Conservation (phyloP, 345 rosid genomes). For the Citrus australasica region DNA sequence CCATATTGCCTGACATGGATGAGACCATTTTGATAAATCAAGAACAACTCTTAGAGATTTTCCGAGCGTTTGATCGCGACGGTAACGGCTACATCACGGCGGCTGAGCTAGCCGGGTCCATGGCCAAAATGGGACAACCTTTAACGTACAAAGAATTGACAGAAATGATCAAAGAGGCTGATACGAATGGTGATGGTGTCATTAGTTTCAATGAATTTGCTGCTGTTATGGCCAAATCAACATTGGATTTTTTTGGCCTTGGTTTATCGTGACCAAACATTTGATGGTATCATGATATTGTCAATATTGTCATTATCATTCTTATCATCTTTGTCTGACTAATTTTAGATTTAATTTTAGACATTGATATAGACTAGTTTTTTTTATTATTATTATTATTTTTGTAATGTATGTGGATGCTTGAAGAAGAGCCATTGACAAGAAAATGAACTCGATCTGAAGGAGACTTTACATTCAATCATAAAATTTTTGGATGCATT, state of each 20-base stretch:
- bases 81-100: constrained; percentile 81
- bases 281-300: constrained; percentile 2
- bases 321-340: background rate
- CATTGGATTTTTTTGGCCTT: constrained; percentile 46
- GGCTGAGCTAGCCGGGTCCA: constrained; percentile 71
- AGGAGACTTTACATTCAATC: background rate
- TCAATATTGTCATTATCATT: background rate
- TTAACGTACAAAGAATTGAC: constrained; percentile 63
- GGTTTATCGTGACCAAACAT: constrained; percentile 17
- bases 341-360: constrained; percentile 2
- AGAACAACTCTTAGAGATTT: constrained; percentile 54
- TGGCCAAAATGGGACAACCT: constrained; percentile 92
- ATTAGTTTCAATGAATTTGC: constrained; percentile 78
- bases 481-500: background rate
- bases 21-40: constrained; percentile 54
- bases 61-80: constrained; percentile 67
- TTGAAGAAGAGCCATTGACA: background rate
- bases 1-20: constrained; percentile 52
- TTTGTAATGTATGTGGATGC: background rate
- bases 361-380: constrained; percentile 4
- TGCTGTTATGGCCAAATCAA: constrained; percentile 67
- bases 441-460: background rate
- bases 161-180: constrained; percentile 83
- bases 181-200: constrained; percentile 72
- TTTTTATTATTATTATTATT: background rate